These are phyloP conservation scores for Cicer judaicum DNA, from an alignment of 306 rosid genomes.

Conservation along the genomic window DNA sequence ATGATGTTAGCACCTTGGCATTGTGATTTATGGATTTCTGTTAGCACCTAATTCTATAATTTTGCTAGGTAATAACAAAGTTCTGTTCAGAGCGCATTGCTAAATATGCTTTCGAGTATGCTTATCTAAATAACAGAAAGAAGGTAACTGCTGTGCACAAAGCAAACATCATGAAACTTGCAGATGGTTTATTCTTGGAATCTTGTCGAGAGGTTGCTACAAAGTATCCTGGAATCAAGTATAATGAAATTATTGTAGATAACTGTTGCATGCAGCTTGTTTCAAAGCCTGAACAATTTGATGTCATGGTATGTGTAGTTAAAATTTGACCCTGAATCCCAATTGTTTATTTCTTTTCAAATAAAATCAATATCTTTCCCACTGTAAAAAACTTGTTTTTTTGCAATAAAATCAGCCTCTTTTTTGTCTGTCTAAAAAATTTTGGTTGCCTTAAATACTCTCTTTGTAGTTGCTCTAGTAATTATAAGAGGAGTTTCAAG, in stretches of 20 bases:
- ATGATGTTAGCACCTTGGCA: slow-evolving; percentile 29
- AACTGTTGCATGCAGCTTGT: slow-evolving; percentile 98
- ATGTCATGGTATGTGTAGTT: slow-evolving; percentile 76
- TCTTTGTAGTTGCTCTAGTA: neutral
- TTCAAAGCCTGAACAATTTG: slow-evolving; percentile 90
- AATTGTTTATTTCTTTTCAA: slow-evolving; percentile 15
- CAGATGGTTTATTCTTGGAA: slow-evolving; percentile 86
- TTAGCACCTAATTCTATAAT: slow-evolving; percentile 55
- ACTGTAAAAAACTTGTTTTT: neutral
- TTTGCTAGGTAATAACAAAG: slow-evolving; percentile 86
- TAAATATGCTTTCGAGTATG: slow-evolving; percentile 85
- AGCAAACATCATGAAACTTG: slow-evolving; percentile 95
- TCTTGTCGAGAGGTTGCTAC: slow-evolving; percentile 87
- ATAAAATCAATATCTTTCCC: neutral
- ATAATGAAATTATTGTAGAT: slow-evolving; percentile 84
- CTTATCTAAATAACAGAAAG: slow-evolving; percentile 90
- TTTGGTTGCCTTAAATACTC: neutral
- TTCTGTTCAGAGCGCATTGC: slow-evolving; percentile 91
- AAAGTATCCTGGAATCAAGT: slow-evolving; percentile 66
- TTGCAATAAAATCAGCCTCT: neutral
- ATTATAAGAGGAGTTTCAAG: neutral
- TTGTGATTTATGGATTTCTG: slow-evolving; percentile 26
- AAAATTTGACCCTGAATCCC: slow-evolving; percentile 1
- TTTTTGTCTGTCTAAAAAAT: neutral
- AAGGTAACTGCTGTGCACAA: slow-evolving; percentile 97